Percentiles rank a stretch among this genome's conserved stretches.
These are phyloP conservation scores for Tetrastigma voinierianum DNA, from an alignment of 164 flowering plant species.

Conservation along the genomic window DNA sequence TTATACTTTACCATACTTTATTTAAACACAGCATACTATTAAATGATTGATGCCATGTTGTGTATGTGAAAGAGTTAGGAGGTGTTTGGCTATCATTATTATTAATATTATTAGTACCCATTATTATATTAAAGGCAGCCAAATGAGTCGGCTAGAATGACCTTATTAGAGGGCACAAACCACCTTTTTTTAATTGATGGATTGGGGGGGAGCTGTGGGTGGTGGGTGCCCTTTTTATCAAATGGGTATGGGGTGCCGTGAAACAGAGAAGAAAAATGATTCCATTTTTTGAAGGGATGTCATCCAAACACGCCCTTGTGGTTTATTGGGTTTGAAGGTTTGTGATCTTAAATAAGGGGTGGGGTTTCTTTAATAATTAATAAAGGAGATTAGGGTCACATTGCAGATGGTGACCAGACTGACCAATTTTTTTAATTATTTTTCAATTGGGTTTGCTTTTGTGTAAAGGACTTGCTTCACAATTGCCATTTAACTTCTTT, in stretches of 20 bases:
- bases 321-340: not conserved
- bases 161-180: too few species aligned
- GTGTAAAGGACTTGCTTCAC: not conserved
- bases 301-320: too few species aligned
- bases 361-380: not conserved
- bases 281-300: too few species aligned
- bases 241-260: too few species aligned
- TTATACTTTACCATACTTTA: not conserved
- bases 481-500: too few species aligned
- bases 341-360: not conserved
- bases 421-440: not conserved
- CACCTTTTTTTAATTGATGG: too few species aligned
- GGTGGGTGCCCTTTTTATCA: too few species aligned
- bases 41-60: constrained; percentile 23
- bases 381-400: not conserved
- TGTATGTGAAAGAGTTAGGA: not conserved
- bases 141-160: not conserved
- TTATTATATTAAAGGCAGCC: not conserved
- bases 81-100: not conserved
- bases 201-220: too few species aligned
- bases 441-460: not conserved
- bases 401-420: not conserved
- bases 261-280: too few species aligned
- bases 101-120: not conserved
- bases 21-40: constrained; percentile 3